Percentiles rank a stretch among this genome's conserved stretches.
Evolutionary conservation across 2,329 filamentous ascomycete genomes (phyloP).

Genomic region (Cercospora sesami): DNA sequence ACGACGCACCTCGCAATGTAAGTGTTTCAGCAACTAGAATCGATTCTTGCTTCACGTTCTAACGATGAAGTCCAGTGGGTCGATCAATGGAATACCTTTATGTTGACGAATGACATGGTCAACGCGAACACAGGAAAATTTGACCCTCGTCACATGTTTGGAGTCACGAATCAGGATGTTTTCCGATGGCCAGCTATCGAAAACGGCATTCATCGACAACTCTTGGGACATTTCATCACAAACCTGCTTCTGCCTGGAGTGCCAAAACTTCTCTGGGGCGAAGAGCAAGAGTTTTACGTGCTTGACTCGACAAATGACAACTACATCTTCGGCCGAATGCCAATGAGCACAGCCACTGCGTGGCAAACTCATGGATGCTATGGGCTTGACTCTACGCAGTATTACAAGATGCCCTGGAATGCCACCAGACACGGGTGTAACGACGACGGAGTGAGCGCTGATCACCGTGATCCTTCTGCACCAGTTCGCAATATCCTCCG

Average conservation of each 20-base stretch:
- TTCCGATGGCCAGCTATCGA: constrained; percentile 62
- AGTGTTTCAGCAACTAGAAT: neutral
- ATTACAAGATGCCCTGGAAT: constrained; percentile 57
- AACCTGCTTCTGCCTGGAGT: constrained; percentile 61
- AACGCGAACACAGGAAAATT: constrained; percentile 60
- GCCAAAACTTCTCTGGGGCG: constrained; percentile 60
- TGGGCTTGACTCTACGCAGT: constrained; percentile 54
- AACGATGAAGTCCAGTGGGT: constrained; percentile 40
- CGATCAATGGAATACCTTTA: constrained; percentile 56
- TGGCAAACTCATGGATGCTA: constrained; percentile 67
- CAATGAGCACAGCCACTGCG: constrained; percentile 59
- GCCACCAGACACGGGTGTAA: constrained; percentile 55
- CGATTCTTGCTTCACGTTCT: neutral
- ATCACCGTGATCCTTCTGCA: constrained; percentile 62
- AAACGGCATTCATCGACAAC: constrained; percentile 55
- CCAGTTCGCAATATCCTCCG: constrained; percentile 61
- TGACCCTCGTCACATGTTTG: constrained; percentile 64
- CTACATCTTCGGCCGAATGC: constrained; percentile 64
- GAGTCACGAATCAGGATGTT: constrained; percentile 64
- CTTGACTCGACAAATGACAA: constrained; percentile 63
- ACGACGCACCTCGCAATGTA: constrained; percentile 51
- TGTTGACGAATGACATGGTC: constrained; percentile 59
- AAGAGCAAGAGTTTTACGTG: constrained; percentile 63
- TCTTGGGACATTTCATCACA: constrained; percentile 59
- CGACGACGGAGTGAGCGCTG: constrained; percentile 56